Conservation (phyloP, 2,329 filamentous ascomycete species). For the Aspergillus sclerotialis region DNA sequence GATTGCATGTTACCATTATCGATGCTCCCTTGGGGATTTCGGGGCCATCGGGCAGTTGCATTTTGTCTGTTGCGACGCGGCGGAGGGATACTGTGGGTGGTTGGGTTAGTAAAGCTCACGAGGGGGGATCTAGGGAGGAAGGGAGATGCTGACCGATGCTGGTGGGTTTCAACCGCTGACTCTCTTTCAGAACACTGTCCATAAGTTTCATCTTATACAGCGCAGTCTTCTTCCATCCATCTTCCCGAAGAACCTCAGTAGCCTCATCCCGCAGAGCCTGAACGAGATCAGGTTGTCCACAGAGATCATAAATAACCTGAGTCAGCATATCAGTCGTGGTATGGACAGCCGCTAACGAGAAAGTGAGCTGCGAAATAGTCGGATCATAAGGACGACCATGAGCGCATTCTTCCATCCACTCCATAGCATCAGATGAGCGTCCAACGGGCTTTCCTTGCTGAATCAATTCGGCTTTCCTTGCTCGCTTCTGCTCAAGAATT, state of each 20-base stretch:
- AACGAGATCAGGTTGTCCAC: conserved; percentile 4
- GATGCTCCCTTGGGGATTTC: no score
- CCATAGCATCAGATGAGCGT: conserved; percentile 16
- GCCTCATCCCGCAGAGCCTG: conserved; percentile 14
- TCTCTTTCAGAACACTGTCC: conserved; percentile 39
- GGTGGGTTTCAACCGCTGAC: conserved; percentile 24
- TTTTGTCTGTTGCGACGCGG: no score
- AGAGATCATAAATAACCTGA: conserved; percentile 15
- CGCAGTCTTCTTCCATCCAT: conserved; percentile 27
- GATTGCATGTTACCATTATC: no score
- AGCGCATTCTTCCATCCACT: conserved; percentile 19
- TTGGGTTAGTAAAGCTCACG: no score
- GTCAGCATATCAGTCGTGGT: conserved; percentile 16
- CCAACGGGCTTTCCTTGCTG: no score
- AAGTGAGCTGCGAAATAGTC: conserved; percentile 9
- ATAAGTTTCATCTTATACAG: conserved; percentile 35
- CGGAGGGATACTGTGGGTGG: no score
- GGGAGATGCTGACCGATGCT: conserved; percentile 12
- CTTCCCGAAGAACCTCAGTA: conserved; percentile 8
- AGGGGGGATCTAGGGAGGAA: no score
- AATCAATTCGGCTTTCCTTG: no score
- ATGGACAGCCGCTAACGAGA: conserved; percentile 17
- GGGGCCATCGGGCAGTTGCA: no score
- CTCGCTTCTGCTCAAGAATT: conserved; percentile 5
- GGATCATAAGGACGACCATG: conserved; percentile 14